Evolutionary conservation across 208 protist species (phyloP), one percentile per base, ranked within the genome.

Genomic region (Porcisia hertigi): DNA sequence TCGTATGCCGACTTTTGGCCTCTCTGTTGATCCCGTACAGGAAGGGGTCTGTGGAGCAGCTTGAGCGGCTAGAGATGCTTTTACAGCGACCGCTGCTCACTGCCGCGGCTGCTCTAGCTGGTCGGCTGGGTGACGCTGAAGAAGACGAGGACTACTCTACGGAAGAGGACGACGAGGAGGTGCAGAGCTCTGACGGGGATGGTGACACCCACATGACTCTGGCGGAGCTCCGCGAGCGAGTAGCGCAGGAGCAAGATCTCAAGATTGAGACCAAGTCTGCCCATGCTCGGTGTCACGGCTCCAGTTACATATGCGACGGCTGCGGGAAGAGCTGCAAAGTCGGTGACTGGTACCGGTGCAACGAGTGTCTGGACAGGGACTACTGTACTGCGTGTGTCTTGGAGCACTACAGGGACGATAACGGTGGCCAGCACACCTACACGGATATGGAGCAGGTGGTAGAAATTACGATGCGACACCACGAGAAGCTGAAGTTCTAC

Each of bases 341-440:
- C 1, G 83, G 80, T 1, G 84, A 94, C 71, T 97, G 93, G 93
- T 97, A 88, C 71, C 89, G 88, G 53, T 96, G 93, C 84, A 95
- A 97, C 72, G 84, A 89, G 36, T 95, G 91, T 70, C 11, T 45
- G 1, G 90, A 97, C 67, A 83, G 79, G 36, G 93, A 97, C 77
- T 91, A 87, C 71, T 97, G 93, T 84, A 80, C 75, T 18, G 57
- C 76, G 41, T 97, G 93, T 60, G 23, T 97, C 2, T 73, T 94
- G 41, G 76, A 83, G 41, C 69, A 88, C 41, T 85, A 76, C 73
- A 73, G 69, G 14, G 71, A 83, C n/a, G 87, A 94, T 80, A 52
- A 66, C 34, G 76, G 58, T 36, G 80, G 76, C 43, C 77, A 55
- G 30, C 91, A 95, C 77, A 86, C 69, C 64, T 97, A 93, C 76